These are phyloP conservation scores for Cystobasidium onofrii DNA, from an alignment of 768 basidiomycete genomes.

Conservation along the genomic window DNA sequence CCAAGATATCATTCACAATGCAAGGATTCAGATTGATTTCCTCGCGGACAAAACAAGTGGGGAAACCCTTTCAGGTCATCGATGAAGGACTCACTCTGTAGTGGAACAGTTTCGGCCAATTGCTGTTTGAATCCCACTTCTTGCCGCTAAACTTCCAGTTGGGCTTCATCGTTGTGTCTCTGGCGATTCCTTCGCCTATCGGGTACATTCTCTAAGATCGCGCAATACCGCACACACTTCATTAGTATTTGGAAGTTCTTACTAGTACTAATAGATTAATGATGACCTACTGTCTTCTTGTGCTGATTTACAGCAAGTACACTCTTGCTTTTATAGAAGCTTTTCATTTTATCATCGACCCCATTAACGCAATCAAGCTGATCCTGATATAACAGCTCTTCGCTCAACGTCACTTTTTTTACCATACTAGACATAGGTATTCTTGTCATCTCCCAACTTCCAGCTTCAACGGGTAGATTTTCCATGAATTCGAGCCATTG, in stretches of 20 bases:
- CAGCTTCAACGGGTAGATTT: background rate
- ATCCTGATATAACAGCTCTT: background rate
- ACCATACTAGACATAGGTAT: background rate
- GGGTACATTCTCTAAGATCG: constrained; percentile 21
- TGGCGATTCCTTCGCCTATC: constrained; percentile 6
- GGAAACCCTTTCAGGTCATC: background rate
- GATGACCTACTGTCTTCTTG: constrained; percentile 19
- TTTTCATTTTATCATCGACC: constrained; percentile 12
- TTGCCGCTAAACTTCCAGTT: background rate
- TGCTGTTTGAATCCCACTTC: constrained; percentile 5
- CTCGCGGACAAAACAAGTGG: background rate
- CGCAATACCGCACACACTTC: background rate
- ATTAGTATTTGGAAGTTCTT: background rate
- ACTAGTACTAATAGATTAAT: background rate
- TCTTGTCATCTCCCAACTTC: constrained; percentile 22
- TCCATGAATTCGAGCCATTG: constrained; percentile 21
- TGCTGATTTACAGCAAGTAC: constrained; percentile 24
- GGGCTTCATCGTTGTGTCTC: background rate
- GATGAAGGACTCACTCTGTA: constrained; percentile 1
- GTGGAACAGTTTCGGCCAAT: constrained; percentile 27
- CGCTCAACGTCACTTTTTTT: background rate
- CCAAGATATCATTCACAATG: too few relatives aligned
- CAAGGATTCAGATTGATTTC: too few relatives aligned
- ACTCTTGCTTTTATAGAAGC: constrained; percentile 20
- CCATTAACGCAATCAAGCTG: constrained; percentile 26